These are phyloP conservation scores for Intubia oerlemansii DNA, from an alignment of 2,329 filamentous ascomycete genomes.

Conservation along the genomic window DNA sequence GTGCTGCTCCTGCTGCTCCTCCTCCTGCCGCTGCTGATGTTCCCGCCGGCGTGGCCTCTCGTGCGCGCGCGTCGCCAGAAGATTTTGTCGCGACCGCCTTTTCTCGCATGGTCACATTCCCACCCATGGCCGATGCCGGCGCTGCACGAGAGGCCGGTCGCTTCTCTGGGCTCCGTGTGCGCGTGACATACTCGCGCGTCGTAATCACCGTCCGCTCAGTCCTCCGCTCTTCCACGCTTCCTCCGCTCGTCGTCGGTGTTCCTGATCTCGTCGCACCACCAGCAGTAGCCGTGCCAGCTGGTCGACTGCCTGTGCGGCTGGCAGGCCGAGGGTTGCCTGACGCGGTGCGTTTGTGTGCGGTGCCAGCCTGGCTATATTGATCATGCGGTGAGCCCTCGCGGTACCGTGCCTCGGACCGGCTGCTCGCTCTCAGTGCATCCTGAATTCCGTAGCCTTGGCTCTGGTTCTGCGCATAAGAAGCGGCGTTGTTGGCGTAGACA, in stretches of 20 bases:
- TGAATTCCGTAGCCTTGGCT: conserved; percentile 1
- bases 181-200: conserved; percentile 37
- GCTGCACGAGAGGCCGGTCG: conserved; percentile 14
- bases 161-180: conserved; percentile 35
- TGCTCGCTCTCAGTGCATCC: conserved; percentile 8
- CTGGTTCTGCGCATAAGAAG: conserved; percentile 5
- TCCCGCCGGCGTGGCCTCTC: not conserved
- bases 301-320: conserved; percentile 17
- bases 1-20: not conserved
- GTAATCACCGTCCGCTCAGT: conserved; percentile 32
- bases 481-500: no score
- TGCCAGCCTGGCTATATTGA: conserved; percentile 12
- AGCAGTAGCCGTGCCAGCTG: not conserved
- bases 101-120: no score
- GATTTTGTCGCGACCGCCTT: not conserved
- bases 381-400: conserved; percentile 16
- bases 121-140: conserved; percentile 13
- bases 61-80: not conserved
- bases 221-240: conserved; percentile 25
- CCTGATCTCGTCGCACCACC: conserved; percentile 2
- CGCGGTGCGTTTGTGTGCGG: conserved; percentile 32
- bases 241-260: conserved; percentile 4
- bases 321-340: conserved; percentile 33
- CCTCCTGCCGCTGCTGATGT: no score
- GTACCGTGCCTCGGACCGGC: conserved; percentile 13